phyloP scores from a whole-genome alignment of 257 asterid species.

The Capsicum pubescens region DNA sequence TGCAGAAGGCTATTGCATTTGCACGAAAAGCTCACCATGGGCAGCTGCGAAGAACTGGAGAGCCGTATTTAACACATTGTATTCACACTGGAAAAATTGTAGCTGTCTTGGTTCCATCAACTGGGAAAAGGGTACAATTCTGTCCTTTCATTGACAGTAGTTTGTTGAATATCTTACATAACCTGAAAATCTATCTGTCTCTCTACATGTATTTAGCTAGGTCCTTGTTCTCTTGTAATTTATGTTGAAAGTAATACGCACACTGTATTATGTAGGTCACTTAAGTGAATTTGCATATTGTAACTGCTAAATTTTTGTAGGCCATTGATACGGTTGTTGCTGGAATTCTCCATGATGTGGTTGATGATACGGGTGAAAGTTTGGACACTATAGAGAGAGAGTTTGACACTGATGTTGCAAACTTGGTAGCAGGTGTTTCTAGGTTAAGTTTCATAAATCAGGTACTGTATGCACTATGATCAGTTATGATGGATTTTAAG shows the following conservation, averaged over 20 bases:
- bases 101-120: constrained; percentile 82
- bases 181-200: not conserved
- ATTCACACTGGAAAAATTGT: constrained; percentile 87
- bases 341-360: constrained; percentile 92
- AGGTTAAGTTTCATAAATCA: constrained; percentile 90
- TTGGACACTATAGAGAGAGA: constrained; percentile 74
- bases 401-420: constrained; percentile 80
- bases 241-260: not conserved
- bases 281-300: constrained; percentile 26
- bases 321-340: constrained; percentile 93
- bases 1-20: constrained; percentile 92
- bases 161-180: constrained; percentile 25
- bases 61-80: constrained; percentile 93
- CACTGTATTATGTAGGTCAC: constrained; percentile 17
- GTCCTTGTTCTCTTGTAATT: not conserved
- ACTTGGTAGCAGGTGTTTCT: constrained; percentile 94
- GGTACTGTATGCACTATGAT: constrained; percentile 48
- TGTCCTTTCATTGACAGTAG: constrained; percentile 29
- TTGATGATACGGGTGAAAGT: constrained; percentile 83
- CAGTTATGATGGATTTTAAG: constrained; percentile 6
- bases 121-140: constrained; percentile 73
- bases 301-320: constrained; percentile 43
- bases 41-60: constrained; percentile 93
- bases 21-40: constrained; percentile 95
- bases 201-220: not conserved